Percentiles rank a stretch among this genome's conserved stretches.
These are phyloP conservation scores for Vicia villosa DNA, from an alignment of 306 rosid genomes.

Conservation along the genomic window DNA sequence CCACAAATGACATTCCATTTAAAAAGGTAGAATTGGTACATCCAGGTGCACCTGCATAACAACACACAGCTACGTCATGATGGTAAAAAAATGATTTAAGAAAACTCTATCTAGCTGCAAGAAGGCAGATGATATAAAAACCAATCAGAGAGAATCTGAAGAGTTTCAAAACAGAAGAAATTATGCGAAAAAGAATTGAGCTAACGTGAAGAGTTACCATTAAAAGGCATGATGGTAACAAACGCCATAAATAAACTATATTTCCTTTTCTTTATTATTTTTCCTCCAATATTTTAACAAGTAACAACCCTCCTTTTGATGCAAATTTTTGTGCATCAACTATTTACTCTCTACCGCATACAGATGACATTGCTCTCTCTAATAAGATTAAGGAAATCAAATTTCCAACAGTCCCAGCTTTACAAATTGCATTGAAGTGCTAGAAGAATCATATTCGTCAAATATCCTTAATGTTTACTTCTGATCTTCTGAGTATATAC, in stretches of 20 bases:
- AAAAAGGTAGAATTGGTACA: conserved; percentile 65
- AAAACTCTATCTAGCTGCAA: conserved; percentile 12
- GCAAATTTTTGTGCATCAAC: conserved; percentile 9
- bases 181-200: not conserved
- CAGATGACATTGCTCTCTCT: conserved; percentile 1
- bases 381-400: conserved; percentile 26
- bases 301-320: not conserved
- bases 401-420: conserved; percentile 25
- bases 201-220: not conserved
- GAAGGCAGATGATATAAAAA: conserved; percentile 10
- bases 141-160: not conserved
- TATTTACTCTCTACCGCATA: conserved; percentile 1
- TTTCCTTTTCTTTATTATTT: not conserved
- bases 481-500: conserved; percentile 4
- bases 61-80: conserved; percentile 31
- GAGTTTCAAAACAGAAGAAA: not conserved
- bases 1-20: conserved; percentile 94
- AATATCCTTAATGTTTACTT: conserved; percentile 12
- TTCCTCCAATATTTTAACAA: conserved; percentile 7
- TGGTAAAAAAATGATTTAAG: conserved; percentile 3
- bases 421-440: conserved; percentile 14
- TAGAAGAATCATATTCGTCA: conserved; percentile 18
- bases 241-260: not conserved
- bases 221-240: conserved; percentile 2
- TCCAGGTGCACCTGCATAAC: conserved; percentile 91